Evolutionary conservation across 1,139 yeast species (phyloP), one percentile per base, ranked within the genome.

Genomic region (Saccharomycopsis hybrid): DNA sequence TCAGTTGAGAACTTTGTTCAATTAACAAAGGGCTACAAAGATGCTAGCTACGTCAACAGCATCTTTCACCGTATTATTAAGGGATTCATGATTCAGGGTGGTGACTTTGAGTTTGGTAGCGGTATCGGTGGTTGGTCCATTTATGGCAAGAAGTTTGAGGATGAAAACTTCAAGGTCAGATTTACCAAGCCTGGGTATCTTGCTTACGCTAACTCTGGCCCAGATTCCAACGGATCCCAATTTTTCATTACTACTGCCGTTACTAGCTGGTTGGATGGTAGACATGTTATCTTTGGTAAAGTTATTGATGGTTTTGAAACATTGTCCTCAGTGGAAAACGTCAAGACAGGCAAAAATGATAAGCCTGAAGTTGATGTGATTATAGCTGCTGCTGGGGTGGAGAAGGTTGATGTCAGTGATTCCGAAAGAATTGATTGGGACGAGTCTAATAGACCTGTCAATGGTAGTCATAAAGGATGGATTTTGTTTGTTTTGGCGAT

Each of bases 161-260:
- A 85, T 65, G 92, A 85, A 67, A 82, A 82, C 69, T 85, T 85
- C 61, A 56, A 66, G 54, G 59, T 80, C 60, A 78, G 70, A 59
- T 92, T 84, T 70, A 78, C 74, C 65, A 78, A 69, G 62, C 76
- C 80, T 46, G 92, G 90, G 58, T 74, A 83, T 64, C 69, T 85
- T 59, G 78, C 87, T 51, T 85, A 85, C 88, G 94, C 94, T 57
- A 85, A 85, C 65, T 78, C 86, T 51, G 94, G 92, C 55, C 80
- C 78, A 61, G 78, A 83, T 71, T 81, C 90, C 64, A 84, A 82
- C 63, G 90, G 92, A 31, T 80, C 88, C 36, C 94, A 85, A 67
- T 85, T 85, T 65, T 82, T 81, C 70, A 77, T 82, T 62, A 82
- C 87, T 57, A 81, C 88, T 13, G 80, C 73, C 4, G 67, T 74